These are phyloP conservation scores for Sarocladium strictum DNA, from an alignment of 2,329 filamentous ascomycete genomes.

Conservation along the genomic window DNA sequence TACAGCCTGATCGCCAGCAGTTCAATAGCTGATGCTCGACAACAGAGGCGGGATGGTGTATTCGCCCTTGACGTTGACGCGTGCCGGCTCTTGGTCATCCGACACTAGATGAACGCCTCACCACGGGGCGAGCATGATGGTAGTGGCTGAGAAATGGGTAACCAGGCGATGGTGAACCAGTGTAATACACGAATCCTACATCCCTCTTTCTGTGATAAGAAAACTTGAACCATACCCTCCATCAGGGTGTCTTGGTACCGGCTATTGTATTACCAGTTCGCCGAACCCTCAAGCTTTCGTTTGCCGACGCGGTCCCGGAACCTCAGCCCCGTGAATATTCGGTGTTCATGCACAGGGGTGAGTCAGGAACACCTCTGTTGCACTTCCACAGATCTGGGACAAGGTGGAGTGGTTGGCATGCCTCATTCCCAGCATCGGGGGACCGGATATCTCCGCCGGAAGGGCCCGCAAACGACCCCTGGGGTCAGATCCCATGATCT, in stretches of 20 bases:
- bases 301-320: not conserved
- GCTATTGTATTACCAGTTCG: not conserved
- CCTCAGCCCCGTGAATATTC: not conserved
- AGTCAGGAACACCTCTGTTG: not conserved
- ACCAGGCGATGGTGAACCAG: too few species aligned
- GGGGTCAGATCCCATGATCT: not conserved
- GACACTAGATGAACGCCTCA: not conserved
- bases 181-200: too few species aligned
- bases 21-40: not conserved
- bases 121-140: not conserved
- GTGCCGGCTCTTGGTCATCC: not conserved
- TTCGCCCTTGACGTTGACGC: not conserved
- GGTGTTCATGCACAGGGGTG: not conserved
- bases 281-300: not conserved
- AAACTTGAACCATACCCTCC: not conserved
- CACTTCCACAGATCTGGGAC: not conserved
- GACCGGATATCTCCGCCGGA: not conserved
- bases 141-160: too few species aligned
- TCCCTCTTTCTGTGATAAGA: not conserved
- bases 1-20: not conserved
- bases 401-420: not conserved
- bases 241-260: not conserved
- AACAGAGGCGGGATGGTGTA: not conserved
- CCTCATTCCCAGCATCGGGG: not conserved
- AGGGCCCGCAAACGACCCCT: not conserved